These are phyloP conservation scores for Emericellopsis cladophorae DNA, from an alignment of 2,329 filamentous ascomycete genomes.

Conservation along the genomic window DNA sequence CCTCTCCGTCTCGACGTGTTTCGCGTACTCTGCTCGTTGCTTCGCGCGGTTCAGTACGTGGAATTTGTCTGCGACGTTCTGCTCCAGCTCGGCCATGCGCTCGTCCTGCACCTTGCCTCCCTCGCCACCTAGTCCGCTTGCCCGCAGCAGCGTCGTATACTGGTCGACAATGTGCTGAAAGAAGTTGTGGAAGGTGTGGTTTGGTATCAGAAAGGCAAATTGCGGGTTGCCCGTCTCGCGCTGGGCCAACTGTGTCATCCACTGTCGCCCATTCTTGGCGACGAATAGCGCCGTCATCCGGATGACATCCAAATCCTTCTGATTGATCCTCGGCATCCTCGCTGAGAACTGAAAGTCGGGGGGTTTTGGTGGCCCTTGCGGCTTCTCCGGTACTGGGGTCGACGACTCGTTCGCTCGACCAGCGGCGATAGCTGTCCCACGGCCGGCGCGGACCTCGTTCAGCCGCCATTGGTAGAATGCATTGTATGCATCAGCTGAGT, in stretches of 20 bases:
- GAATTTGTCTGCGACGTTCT: slow-evolving; percentile 68
- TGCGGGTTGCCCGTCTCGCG: slow-evolving; percentile 84
- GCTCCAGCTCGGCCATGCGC: slow-evolving; percentile 58
- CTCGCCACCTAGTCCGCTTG: slow-evolving; percentile 52
- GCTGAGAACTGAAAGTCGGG: slow-evolving; percentile 87
- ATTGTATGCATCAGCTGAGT: slow-evolving; percentile 68
- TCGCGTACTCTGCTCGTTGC: slow-evolving; percentile 77
- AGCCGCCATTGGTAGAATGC: slow-evolving; percentile 87
- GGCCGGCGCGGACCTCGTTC: slow-evolving; percentile 70
- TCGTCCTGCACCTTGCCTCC: slow-evolving; percentile 58
- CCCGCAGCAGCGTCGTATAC: slow-evolving; percentile 67
- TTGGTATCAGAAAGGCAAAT: slow-evolving; percentile 90
- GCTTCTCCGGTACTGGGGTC: slow-evolving; percentile 38
- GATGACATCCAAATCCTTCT: slow-evolving; percentile 71
- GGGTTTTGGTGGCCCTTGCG: slow-evolving; percentile 73
- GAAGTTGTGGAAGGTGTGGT: slow-evolving; percentile 93
- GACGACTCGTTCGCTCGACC: slow-evolving; percentile 56
- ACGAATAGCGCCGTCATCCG: slow-evolving; percentile 79
- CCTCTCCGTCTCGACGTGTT: slow-evolving; percentile 74
- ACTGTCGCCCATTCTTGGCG: slow-evolving; percentile 82
- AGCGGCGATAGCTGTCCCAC: slow-evolving; percentile 66
- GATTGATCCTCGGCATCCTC: slow-evolving; percentile 93
- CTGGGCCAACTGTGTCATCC: slow-evolving; percentile 82
- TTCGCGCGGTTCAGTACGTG: slow-evolving; percentile 69
- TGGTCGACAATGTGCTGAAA: slow-evolving; percentile 89